phyloP scores from a whole-genome alignment of 164 flowering plant genomes.

The Aristolochia fimbriata region DNA sequence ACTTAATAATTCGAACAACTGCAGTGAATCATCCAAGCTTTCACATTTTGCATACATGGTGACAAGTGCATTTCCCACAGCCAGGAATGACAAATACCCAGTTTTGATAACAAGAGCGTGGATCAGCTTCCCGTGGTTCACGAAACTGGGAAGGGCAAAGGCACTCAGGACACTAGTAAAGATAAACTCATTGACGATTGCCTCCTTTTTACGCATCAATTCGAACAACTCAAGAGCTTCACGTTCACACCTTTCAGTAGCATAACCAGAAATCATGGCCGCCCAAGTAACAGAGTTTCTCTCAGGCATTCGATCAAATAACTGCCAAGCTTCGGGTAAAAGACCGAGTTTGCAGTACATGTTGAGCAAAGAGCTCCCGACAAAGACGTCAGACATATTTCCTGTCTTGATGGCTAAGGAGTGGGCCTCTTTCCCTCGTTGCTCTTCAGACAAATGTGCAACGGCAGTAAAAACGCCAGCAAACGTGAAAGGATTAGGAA shows the following conservation, averaged over 20 bases:
- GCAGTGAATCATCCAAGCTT: conserved; percentile 38
- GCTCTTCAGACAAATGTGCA: conserved; percentile 15
- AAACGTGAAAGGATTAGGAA: conserved; percentile 59
- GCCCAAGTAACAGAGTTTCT: conserved; percentile 74
- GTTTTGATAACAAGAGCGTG: conserved; percentile 44
- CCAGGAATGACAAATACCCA: conserved; percentile 34
- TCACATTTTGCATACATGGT: conserved; percentile 71
- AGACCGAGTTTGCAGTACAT: conserved; percentile 58
- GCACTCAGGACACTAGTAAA: conserved; percentile 60
- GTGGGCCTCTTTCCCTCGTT: conserved; percentile 43
- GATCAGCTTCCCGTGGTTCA: conserved; percentile 35
- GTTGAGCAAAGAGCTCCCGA: conserved; percentile 48
- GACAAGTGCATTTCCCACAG: conserved; percentile 56
- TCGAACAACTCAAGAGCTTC: conserved; percentile 44
- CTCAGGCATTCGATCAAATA: conserved; percentile 68
- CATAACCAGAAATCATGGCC: conserved; percentile 74
- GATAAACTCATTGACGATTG: conserved; percentile 42
- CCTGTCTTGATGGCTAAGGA: conserved; percentile 31
- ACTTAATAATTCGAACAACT: conserved; percentile 29
- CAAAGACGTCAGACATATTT: conserved; percentile 42
- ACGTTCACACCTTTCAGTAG: conserved; percentile 24
- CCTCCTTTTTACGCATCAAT: conserved; percentile 28
- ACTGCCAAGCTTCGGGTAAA: conserved; percentile 34
- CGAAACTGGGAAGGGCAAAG: conserved; percentile 22
- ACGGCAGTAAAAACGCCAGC: conserved; percentile 59